These are phyloP conservation scores for Ottelia alismoides DNA, from an alignment of 106 monocot species.

Conservation along the genomic window DNA sequence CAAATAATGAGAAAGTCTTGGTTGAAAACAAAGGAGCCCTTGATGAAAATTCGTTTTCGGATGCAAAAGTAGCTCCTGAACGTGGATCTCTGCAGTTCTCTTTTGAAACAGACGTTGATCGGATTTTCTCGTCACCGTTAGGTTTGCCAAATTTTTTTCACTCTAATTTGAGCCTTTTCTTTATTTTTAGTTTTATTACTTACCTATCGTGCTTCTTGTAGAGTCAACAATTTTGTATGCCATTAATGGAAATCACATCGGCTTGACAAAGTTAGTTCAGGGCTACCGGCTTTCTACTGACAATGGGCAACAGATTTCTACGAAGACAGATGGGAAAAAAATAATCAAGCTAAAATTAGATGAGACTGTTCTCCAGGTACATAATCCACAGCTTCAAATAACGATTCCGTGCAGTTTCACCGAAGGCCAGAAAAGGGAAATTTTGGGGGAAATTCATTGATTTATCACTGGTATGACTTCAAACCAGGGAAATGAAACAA, in stretches of 20 bases:
- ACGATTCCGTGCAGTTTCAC: no score
- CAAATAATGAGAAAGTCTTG: not conserved
- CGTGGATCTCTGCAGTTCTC: constrained; percentile 51
- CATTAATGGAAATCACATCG: constrained; percentile 74
- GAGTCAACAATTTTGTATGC: constrained; percentile 86
- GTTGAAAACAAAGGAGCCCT: constrained; percentile 10
- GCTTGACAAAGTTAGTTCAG: constrained; percentile 68
- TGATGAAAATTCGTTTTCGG: constrained; percentile 66
- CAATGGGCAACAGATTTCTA: constrained; percentile 55
- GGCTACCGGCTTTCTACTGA: constrained; percentile 58
- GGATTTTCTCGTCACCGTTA: constrained; percentile 85
- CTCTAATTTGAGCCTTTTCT: no score
- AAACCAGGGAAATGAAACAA: not conserved
- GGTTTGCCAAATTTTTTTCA: no score
- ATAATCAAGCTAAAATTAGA: constrained; percentile 76
- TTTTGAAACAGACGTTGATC: constrained; percentile 81
- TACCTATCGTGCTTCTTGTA: constrained; percentile 25
- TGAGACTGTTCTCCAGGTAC: constrained; percentile 86
- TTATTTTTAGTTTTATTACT: not conserved
- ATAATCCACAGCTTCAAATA: no score
- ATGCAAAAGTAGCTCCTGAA: constrained; percentile 27
- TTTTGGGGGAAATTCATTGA: not conserved
- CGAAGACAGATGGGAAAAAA: constrained; percentile 85
- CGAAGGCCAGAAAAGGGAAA: no score
- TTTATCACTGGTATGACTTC: not conserved